A percentile compares a stretch with the other conserved stretches of the same genome.
Evolutionary conservation across 768 basidiomycete species (phyloP).

Genomic region (Pleurotus pulmonarius): DNA sequence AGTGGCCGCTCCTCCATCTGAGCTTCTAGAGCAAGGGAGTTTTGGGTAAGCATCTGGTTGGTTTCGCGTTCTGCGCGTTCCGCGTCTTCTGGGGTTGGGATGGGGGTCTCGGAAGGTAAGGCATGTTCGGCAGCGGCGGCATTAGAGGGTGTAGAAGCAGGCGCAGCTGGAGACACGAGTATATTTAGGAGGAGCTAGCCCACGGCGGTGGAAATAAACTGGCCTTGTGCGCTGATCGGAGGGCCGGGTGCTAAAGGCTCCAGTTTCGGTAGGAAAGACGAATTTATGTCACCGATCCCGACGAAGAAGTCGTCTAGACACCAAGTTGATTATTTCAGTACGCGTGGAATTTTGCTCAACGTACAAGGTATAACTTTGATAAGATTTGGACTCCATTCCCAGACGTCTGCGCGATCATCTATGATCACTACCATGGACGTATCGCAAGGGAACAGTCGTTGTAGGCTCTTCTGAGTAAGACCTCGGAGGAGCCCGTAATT

Average conservation of each 20-base stretch:
- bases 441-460: conserved; percentile 93
- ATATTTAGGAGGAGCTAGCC: not conserved
- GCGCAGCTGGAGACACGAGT: not conserved
- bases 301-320: conserved; percentile 91
- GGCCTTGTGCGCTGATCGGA: conserved; percentile 18
- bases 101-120: conserved; percentile 15
- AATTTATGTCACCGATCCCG: conserved; percentile 98
- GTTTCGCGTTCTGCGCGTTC: conserved; percentile 41
- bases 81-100: conserved; percentile 31
- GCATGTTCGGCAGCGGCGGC: conserved; percentile 17
- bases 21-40: conserved; percentile 74
- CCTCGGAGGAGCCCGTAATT: conserved; percentile 40
- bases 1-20: conserved; percentile 84
- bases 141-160: conserved; percentile 9
- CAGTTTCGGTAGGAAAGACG: conserved; percentile 83
- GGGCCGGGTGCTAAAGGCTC: conserved; percentile 45
- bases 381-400: conserved; percentile 96
- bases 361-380: conserved; percentile 95
- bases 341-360: conserved; percentile 13
- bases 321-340: conserved; percentile 9
- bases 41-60: conserved; percentile 62
- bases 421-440: conserved; percentile 99
- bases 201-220: not conserved
- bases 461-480: conserved; percentile 87
- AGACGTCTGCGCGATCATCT: conserved; percentile 97